A percentile compares a stretch with the other conserved stretches of the same genome.
Evolutionary conservation across 208 protist genomes (phyloP).

Genomic region (Leishmania lainsoni): DNA sequence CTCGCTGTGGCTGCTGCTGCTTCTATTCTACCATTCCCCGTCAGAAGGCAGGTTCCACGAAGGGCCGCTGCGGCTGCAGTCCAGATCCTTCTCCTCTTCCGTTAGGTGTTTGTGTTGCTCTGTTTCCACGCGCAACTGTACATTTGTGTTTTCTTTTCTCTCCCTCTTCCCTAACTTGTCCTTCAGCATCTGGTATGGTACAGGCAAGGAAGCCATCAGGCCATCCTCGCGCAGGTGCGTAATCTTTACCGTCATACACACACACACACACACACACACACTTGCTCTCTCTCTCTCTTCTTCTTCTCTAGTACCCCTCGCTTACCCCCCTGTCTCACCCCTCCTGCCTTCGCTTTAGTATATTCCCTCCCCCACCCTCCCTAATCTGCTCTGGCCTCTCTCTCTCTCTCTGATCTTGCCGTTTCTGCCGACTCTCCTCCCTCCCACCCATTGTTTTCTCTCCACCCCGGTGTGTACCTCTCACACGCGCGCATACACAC

Average conservation of each 20-base stretch:
- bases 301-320: neutral
- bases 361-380: neutral
- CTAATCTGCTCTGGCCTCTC: neutral
- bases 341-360: neutral
- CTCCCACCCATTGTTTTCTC: neutral
- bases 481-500: neutral
- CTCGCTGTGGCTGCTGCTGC: neutral
- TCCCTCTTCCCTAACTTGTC: no score
- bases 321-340: neutral
- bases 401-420: no score
- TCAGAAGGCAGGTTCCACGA: neutral
- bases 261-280: no score
- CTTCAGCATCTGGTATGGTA: no score
- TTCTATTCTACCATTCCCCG: neutral
- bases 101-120: neutral
- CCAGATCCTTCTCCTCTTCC: neutral
- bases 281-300: neutral
- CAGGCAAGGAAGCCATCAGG: no score
- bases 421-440: neutral
- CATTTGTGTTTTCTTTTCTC: neutral
- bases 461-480: neutral
- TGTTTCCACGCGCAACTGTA: neutral
- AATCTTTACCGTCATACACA: no score
- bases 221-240: no score
- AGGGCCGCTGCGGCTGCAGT: neutral